Conservation (phyloP, 768 basidiomycete species). For the Podaxis sp. region DNA sequence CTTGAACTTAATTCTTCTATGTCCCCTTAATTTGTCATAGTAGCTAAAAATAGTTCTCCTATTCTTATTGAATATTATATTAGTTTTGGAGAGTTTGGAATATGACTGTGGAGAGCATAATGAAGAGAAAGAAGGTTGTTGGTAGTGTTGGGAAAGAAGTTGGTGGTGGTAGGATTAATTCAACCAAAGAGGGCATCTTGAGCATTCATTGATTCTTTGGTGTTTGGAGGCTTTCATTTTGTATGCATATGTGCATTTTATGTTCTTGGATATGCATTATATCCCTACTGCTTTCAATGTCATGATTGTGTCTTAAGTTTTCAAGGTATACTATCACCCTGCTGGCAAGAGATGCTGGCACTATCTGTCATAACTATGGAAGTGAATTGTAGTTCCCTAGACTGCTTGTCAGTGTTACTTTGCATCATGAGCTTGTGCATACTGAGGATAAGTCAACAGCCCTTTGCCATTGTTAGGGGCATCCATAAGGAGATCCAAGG, state of each 20-base stretch:
- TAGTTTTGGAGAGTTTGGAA: constrained; percentile 93
- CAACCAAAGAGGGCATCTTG: constrained; percentile 49
- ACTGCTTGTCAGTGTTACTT: background rate
- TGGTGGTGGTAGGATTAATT: constrained; percentile 41
- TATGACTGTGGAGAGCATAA: constrained; percentile 36
- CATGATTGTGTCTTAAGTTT: background rate
- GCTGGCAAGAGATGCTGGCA: background rate
- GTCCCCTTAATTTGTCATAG: too few relatives aligned
- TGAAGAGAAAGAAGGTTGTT: constrained; percentile 50
- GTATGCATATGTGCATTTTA: background rate
- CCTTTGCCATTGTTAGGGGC: background rate
- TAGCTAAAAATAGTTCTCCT: too few relatives aligned
- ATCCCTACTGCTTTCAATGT: background rate
- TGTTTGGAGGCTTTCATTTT: background rate
- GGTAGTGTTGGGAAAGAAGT: constrained; percentile 30
- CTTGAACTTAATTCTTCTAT: too few relatives aligned
- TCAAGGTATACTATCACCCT: background rate
- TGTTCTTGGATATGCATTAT: background rate
- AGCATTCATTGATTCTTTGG: constrained; percentile 34
- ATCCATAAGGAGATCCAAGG: background rate
- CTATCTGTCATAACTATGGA: background rate
- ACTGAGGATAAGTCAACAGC: constrained; percentile 17
- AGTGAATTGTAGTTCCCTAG: background rate
- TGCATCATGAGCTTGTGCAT: constrained; percentile 9
- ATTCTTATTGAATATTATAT: too few relatives aligned